Base-by-base conservation (phyloP, 2,329 filamentous ascomycete species). In the Ophiostoma ips region DNA sequence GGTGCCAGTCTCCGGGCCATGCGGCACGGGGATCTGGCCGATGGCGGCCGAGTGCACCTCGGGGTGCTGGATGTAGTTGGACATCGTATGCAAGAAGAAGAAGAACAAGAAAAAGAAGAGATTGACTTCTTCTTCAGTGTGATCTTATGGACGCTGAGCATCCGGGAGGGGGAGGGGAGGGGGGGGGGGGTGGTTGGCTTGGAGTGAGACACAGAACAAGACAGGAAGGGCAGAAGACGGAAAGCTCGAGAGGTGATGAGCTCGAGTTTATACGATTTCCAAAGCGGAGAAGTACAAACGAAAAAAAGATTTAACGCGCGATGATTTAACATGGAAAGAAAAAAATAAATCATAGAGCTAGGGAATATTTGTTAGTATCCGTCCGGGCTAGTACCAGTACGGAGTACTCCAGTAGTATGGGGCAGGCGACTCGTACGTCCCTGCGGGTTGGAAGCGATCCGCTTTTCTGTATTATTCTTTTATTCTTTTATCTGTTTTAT, bases 11-110 rank as follows among this genome's bases (percentile, higher is more conserved):
- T 64, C 64, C 1, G 71, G 69, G 19, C 70, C 70, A 54, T 78
- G 74, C 34, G 75, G 75, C 35, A 79, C 70, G 52, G 75, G 75
- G 40, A 79, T 68, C 62, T 73, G 68, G 52, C 75, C 76, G 48
- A 72, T 60, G 37, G 62, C 60, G 46, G 66, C 65, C 52, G 69
- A 21, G 60, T 71, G 68, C 47, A 64, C 63, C 36, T 58, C 54
- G 46, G 69, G 65, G 53, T 66, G 67, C 48, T 65, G 64, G 49
- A 68, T 59, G 41, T 62, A 58, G 38, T 61, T 57, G 48, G 67
- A 62, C 65, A 68, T 68, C 43, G 48, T n/a, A n/a, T 52, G n/a
- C 5, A 36, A 9, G 35, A 11, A 12, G 35, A 10, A 12, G 35
- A 21, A 15, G 35, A 18, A 21, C 8, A 35, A 16, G 34, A 49